These are phyloP conservation scores for Saccharomyces hybrid DNA, from an alignment of 1,139 yeast species.

Conservation along the genomic window DNA sequence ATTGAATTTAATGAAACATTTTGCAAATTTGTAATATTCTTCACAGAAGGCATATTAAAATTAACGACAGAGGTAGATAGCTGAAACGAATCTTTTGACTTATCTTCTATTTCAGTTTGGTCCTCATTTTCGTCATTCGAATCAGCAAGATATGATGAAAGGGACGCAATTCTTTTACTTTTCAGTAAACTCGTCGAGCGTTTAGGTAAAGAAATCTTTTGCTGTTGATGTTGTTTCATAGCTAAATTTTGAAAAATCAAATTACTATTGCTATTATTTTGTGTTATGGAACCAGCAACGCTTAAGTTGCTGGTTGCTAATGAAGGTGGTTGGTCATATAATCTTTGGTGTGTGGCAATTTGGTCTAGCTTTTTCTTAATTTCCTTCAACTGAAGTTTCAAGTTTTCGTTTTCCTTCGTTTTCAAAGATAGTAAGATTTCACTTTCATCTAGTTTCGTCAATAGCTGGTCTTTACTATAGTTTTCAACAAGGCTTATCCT, in stretches of 20 bases:
- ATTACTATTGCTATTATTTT: background rate
- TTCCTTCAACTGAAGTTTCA: slow-evolving; percentile 47
- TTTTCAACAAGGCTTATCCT: slow-evolving; percentile 59
- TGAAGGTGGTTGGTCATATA: slow-evolving; percentile 2
- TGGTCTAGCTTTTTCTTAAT: slow-evolving; percentile 69
- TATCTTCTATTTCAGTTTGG: background rate
- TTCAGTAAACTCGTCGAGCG: slow-evolving; percentile 7
- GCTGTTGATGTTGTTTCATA: background rate
- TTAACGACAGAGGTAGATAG: background rate
- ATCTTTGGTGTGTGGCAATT: slow-evolving; percentile 38
- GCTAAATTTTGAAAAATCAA: background rate
- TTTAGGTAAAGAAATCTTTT: background rate
- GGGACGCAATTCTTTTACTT: slow-evolving; percentile 12
- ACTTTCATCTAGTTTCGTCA: slow-evolving; percentile 43
- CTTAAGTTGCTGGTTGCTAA: background rate
- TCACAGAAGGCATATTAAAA: background rate
- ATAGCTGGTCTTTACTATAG: slow-evolving; percentile 43
- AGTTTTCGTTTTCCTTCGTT: slow-evolving; percentile 17
- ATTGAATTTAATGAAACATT: background rate
- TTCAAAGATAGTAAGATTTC: slow-evolving; percentile 24
- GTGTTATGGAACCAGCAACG: background rate
- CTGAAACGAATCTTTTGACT: slow-evolving; percentile 1
- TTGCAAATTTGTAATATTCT: background rate
- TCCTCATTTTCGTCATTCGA: slow-evolving; percentile 1
- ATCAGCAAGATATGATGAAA: slow-evolving; percentile 6